phyloP scores from a whole-genome alignment of 495 filamentous ascomycete genomes.

The Aspergillus indologenus region DNA sequence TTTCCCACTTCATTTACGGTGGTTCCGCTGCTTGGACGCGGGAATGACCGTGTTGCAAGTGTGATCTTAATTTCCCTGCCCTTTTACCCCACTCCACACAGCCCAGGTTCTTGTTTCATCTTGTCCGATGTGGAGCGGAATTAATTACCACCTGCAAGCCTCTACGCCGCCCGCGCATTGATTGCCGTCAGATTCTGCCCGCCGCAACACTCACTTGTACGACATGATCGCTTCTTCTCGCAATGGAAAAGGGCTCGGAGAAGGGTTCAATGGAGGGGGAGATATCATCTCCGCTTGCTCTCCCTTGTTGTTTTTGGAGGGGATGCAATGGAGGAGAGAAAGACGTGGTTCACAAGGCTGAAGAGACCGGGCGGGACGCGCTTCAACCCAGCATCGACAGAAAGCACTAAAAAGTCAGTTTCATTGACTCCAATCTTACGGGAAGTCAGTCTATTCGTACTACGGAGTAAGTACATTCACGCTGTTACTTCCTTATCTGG shows the following conservation, averaged over 20 bases:
- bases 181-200: background rate
- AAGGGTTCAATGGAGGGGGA: too few relatives aligned
- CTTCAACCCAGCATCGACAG: background rate
- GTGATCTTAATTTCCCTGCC: background rate
- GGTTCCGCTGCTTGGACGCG: background rate
- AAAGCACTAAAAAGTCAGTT: too few relatives aligned
- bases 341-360: too few relatives aligned
- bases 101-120: constrained; percentile 14
- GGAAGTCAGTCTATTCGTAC: too few relatives aligned
- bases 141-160: constrained; percentile 2
- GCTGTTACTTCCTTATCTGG: background rate
- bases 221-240: background rate
- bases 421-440: too few relatives aligned
- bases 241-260: too few relatives aligned
- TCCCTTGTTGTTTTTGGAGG: too few relatives aligned
- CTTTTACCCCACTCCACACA: constrained; percentile 9
- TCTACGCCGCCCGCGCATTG: background rate
- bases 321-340: too few relatives aligned
- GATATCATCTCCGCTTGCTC: too few relatives aligned
- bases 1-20: background rate
- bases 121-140: constrained; percentile 9
- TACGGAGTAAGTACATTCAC: too few relatives aligned
- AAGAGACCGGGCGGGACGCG: too few relatives aligned
- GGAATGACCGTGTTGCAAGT: background rate
- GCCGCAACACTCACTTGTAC: background rate